Conservation (phyloP, 139 green algal species). For the Ettlia oleoabundans region DNA sequence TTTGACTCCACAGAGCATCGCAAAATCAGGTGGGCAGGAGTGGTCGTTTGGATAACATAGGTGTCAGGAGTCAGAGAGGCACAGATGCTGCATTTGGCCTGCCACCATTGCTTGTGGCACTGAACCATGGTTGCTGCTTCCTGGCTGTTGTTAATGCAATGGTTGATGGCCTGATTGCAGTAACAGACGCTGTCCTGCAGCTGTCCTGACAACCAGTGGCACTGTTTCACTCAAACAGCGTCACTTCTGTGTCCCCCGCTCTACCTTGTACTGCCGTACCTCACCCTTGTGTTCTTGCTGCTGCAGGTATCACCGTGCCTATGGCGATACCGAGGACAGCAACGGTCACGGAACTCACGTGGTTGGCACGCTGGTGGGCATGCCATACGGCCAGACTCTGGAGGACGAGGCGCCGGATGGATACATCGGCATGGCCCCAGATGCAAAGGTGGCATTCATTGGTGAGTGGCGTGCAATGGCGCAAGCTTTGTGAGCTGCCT, state of each 20-base stretch:
- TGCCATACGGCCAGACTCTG: slow-evolving; percentile 29
- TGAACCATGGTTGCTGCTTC: no score
- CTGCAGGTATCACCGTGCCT: slow-evolving; percentile 60
- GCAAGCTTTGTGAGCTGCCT: neutral
- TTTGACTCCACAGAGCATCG: slow-evolving; percentile 71
- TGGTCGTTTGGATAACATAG: no score
- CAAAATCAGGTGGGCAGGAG: slow-evolving; percentile 86
- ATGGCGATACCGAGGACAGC: slow-evolving; percentile 71
- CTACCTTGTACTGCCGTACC: no score
- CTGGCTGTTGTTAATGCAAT: no score
- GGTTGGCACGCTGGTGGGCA: slow-evolving; percentile 71
- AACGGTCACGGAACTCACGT: slow-evolving; percentile 94
- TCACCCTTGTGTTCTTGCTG: no score
- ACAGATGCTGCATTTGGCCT: neutral
- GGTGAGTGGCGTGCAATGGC: slow-evolving; percentile 59
- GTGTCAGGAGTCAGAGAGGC: no score
- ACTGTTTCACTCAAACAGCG: no score
- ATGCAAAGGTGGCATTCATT: slow-evolving; percentile 83
- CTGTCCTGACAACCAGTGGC: no score
- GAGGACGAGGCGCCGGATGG: slow-evolving; percentile 74
- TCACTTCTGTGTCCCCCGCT: neutral
- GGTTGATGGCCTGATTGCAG: no score
- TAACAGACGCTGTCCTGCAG: no score
- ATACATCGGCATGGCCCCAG: slow-evolving; percentile 81
- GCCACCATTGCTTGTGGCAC: no score